These are phyloP conservation scores for Wallacemonas sp. DNA, from an alignment of 208 protist species.

Conservation along the genomic window DNA sequence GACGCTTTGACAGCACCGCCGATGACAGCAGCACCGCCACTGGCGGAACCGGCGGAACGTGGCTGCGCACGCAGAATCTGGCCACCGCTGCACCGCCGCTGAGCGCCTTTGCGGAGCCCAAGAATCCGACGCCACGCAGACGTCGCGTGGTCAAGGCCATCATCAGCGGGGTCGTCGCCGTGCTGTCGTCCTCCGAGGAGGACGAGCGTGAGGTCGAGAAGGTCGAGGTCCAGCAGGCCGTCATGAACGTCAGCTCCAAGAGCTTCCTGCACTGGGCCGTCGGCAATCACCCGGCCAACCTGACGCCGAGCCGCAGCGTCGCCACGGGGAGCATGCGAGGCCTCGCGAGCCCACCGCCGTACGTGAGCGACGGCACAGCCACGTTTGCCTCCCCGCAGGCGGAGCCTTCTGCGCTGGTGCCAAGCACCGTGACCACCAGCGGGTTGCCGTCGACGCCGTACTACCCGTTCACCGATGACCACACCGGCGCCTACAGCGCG, in stretches of 20 bases:
- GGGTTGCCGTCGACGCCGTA: background rate
- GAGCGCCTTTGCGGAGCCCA: too few species aligned
- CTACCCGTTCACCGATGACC: background rate
- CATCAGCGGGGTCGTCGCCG: background rate
- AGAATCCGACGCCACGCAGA: too few species aligned
- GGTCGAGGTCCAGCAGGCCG: conserved; percentile 9
- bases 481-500: background rate
- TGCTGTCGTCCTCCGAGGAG: conserved; percentile 10
- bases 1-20: too few species aligned
- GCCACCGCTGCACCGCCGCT: too few species aligned
- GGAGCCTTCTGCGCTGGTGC: background rate
- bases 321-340: background rate
- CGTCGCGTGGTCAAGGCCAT: conserved; percentile 5
- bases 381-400: background rate
- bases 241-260: conserved; percentile 10
- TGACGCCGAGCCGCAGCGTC: background rate
- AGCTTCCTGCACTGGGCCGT: conserved; percentile 13
- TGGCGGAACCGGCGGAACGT: too few species aligned
- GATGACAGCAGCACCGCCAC: too few species aligned
- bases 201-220: conserved; percentile 13
- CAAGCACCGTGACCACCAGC: background rate
- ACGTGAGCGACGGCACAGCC: background rate
- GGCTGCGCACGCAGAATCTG: too few species aligned
- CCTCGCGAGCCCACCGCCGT: background rate
- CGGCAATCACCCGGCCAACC: background rate